Evolutionary conservation across 2,329 filamentous ascomycete species (phyloP).

Genomic region (Elsinoe perseae): DNA sequence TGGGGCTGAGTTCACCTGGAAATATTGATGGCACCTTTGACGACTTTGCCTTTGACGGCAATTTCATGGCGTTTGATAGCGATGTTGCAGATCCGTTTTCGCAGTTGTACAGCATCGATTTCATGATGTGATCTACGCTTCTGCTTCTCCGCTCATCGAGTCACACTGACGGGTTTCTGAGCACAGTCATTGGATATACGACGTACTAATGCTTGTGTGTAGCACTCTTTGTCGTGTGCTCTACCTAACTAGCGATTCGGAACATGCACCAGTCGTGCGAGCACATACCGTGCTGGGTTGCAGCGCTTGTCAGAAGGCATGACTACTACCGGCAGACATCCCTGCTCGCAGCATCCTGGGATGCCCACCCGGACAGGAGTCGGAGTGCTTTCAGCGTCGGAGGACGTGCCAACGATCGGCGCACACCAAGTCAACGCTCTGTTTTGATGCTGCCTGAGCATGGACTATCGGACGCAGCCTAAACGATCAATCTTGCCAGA

Average conservation of each 20-base stretch:
- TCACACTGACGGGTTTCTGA: not conserved
- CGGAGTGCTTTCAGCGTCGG: not conserved
- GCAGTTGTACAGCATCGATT: constrained; percentile 5
- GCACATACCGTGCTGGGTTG: not conserved
- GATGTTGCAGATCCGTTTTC: not conserved
- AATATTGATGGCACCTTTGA: not conserved
- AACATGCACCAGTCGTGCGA: no score
- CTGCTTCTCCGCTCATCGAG: not conserved
- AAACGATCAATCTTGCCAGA: not conserved
- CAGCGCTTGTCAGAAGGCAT: not conserved
- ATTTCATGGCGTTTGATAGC: not conserved
- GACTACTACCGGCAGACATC: not conserved
- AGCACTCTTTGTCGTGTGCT: no score
- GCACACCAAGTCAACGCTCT: not conserved
- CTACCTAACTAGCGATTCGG: no score
- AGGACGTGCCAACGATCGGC: not conserved
- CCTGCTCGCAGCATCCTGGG: not conserved
- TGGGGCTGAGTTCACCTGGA: not conserved
- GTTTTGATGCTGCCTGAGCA: not conserved
- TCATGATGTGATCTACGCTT: not conserved
- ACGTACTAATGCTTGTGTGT: not conserved
- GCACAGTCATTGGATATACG: not conserved
- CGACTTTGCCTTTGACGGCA: not conserved
- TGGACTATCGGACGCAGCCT: not conserved
- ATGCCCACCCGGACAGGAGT: not conserved